Evolutionary conservation across 2,329 filamentous ascomycete genomes (phyloP), one percentile per base, ranked within the genome.

Genomic region (Magnaporthales sp.): DNA sequence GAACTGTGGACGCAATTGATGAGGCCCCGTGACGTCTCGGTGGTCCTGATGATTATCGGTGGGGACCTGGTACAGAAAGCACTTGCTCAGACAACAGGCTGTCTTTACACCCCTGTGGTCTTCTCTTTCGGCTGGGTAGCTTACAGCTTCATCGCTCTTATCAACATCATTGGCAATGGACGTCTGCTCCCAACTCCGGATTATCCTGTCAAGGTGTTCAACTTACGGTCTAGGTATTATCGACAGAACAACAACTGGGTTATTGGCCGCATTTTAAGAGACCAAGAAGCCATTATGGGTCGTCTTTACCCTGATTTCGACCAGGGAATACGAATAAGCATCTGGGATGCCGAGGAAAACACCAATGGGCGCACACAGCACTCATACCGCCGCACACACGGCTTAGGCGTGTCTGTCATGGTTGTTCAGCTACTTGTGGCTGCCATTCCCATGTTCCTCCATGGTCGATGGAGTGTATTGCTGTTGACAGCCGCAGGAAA

Each of bases 401-500:
- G 67, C 26, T 65, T 58, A 13, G 76, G 74, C 10, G 68, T 75
- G n/a, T 38, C 69, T 4, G 71, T 69, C 10, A 70, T 71, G 1
- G 11, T 72, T 4, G 11, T 76, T 8, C 77, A 78, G 68, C 68
- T 80, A 4, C 74, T 70, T 8, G 71, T 80, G 31, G 71, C 78
- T 13, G 72, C 72, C 2, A 74, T 79, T 6, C 78, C 78, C 0
- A 71, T 71, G 19, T 73, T 67, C 0, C 2, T 77, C 0, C 68
- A 68, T 10, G 71, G 73, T 1, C 75, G 80, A 61, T 81, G 79
- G 79, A 69, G 70, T 8, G 76, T 80, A 4, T 69, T 83, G 4
- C 66, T 81, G 26, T 72, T 81, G 31, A 80, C 79, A 0, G 72
- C 67, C 0, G 68, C 62, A 5, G 81, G 79, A 1, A 82, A 71